Conservation (phyloP, 2,329 filamentous ascomycete species). For the Aspergillus fumigatus region DNA sequence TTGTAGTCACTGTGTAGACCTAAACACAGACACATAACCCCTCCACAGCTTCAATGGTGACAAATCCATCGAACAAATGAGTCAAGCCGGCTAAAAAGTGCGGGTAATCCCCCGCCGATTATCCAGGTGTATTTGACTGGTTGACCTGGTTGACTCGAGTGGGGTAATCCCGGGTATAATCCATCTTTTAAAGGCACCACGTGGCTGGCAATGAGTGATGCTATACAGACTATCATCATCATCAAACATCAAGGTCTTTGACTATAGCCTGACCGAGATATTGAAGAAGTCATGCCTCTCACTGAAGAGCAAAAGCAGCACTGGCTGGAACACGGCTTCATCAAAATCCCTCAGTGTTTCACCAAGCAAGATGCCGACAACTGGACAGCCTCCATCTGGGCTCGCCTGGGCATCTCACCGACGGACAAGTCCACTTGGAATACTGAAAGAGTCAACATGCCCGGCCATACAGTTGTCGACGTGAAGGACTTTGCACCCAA, state of each 20-base stretch:
- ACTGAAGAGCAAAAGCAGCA: conserved; percentile 47
- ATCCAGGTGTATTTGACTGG: neutral
- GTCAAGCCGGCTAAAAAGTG: neutral
- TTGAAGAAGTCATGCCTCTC: conserved; percentile 20
- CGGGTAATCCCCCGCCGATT: neutral
- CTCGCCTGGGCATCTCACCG: conserved; percentile 60
- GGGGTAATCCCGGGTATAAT: neutral
- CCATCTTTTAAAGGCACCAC: neutral
- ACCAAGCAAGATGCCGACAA: conserved; percentile 44
- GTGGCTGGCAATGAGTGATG: neutral
- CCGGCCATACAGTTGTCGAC: conserved; percentile 52
- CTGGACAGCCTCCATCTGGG: conserved; percentile 54
- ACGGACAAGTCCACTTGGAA: conserved; percentile 63
- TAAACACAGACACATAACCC: neutral
- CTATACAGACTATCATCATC: neutral
- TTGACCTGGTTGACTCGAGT: neutral
- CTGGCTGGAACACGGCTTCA: conserved; percentile 54
- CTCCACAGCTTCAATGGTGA: neutral
- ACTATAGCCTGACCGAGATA: neutral
- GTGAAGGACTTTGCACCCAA: conserved; percentile 57
- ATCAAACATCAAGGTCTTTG: neutral
- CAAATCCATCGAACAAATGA: neutral
- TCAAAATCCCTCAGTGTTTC: conserved; percentile 53
- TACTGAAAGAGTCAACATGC: conserved; percentile 61
- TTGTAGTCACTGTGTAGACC: neutral